Percentiles rank a stretch among this genome's conserved stretches.
These are phyloP conservation scores for Collybiopsis luxurians DNA, from an alignment of 768 basidiomycete species.

Conservation along the genomic window DNA sequence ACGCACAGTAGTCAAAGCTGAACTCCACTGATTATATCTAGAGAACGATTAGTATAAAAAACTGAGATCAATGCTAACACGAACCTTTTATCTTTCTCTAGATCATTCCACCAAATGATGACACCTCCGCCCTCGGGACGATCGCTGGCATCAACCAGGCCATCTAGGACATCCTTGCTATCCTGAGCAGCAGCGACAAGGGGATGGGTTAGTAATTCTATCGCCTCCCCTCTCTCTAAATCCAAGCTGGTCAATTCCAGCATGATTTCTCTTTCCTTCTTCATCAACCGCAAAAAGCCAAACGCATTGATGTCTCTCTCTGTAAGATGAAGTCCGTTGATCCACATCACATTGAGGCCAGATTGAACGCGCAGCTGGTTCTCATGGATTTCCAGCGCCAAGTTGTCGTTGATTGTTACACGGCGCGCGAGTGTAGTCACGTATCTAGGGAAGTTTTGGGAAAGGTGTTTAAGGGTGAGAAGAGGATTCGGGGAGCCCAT, in stretches of 20 bases:
- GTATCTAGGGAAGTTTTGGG: constrained; percentile 91
- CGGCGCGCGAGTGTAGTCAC: constrained; percentile 71
- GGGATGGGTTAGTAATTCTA: constrained; percentile 71
- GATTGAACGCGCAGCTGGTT: constrained; percentile 55
- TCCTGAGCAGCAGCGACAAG: constrained; percentile 51
- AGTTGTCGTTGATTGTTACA: constrained; percentile 46
- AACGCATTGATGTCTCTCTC: constrained; percentile 71
- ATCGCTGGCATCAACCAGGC: constrained; percentile 91
- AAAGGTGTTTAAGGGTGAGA: constrained; percentile 58
- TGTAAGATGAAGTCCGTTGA: constrained; percentile 70
- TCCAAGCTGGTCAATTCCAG: constrained; percentile 58
- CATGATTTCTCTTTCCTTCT: constrained; percentile 68
- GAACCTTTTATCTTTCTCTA: constrained; percentile 71
- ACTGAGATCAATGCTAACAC: neutral
- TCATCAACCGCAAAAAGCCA: constrained; percentile 65
- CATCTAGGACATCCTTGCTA: constrained; percentile 49
- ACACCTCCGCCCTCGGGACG: constrained; percentile 71
- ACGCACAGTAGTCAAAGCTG: constrained; percentile 49
- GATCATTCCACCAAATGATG: constrained; percentile 87
- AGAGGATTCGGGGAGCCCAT: constrained; percentile 55
- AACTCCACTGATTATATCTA: constrained; percentile 52
- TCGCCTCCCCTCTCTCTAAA: constrained; percentile 58
- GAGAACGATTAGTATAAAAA: neutral
- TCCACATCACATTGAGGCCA: constrained; percentile 64
- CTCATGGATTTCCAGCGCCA: constrained; percentile 52